phyloP scores from a whole-genome alignment of 139 green algal species.

The Prasinococcaceae sp. region DNA sequence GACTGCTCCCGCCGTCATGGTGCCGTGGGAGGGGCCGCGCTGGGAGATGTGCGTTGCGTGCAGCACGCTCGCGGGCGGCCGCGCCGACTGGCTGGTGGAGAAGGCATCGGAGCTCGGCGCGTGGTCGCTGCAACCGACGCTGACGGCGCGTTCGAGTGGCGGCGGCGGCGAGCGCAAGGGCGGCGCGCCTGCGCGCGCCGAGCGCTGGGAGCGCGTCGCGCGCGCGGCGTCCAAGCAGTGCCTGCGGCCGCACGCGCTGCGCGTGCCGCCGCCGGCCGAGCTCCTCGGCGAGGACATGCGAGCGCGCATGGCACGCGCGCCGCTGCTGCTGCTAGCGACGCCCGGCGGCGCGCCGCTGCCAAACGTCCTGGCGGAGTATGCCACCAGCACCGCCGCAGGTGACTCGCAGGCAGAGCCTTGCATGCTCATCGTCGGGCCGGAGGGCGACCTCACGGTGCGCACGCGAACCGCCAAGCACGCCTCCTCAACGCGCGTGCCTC shows the following conservation, averaged over 20 bases:
- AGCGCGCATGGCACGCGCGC: not conserved
- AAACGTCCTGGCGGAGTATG: slow-evolving; percentile 10
- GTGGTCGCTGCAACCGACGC: slow-evolving; percentile 42
- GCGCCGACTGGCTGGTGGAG: slow-evolving; percentile 78
- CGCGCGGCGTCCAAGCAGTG: slow-evolving; percentile 70
- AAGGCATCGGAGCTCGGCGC: slow-evolving; percentile 76
- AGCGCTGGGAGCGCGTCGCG: slow-evolving; percentile 41
- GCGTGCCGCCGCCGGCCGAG: no score
- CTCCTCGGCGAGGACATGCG: no score
- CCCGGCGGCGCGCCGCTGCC: slow-evolving; percentile 20
- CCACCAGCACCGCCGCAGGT: not conserved
- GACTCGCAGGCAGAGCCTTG: not conserved
- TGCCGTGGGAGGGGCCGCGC: no score
- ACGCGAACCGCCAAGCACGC: no score
- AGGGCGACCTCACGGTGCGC: slow-evolving; percentile 85
- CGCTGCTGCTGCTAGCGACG: not conserved
- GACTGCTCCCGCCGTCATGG: no score
- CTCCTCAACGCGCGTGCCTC: no score
- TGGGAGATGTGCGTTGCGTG: slow-evolving; percentile 48
- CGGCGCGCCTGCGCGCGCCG: not conserved
- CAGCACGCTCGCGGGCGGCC: slow-evolving; percentile 58
- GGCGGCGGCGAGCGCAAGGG: not conserved
- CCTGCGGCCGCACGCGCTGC: slow-evolving; percentile 43
- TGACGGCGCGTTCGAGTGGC: slow-evolving; percentile 41
- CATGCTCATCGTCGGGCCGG: slow-evolving; percentile 58